Evolutionary conservation across 2,329 filamentous ascomycete genomes (phyloP).

Genomic region (Colletotrichum cuscutae): DNA sequence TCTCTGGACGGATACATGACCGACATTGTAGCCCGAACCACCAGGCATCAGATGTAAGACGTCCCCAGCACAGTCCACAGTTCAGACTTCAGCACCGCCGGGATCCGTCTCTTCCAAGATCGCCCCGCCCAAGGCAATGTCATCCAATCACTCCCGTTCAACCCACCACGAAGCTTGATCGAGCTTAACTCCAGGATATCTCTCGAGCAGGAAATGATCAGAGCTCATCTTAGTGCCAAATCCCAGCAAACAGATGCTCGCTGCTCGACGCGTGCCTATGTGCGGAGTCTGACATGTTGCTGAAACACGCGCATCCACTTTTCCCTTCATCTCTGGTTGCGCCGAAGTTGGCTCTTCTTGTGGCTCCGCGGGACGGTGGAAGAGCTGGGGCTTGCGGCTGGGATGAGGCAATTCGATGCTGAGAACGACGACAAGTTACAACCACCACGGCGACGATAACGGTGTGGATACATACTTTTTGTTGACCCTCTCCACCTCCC

Average conservation of each 20-base stretch:
- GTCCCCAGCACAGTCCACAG: neutral
- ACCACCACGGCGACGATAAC: neutral
- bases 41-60: neutral
- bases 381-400: neutral
- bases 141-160: slow-evolving; percentile 27
- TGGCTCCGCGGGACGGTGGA: neutral
- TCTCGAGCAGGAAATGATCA: slow-evolving; percentile 32
- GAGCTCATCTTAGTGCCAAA: slow-evolving; percentile 2
- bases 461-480: neutral
- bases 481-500: too few species aligned
- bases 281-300: slow-evolving; percentile 26
- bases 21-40: neutral
- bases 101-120: neutral
- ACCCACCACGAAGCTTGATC: slow-evolving; percentile 31
- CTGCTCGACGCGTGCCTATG: slow-evolving; percentile 27
- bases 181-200: slow-evolving; percentile 29
- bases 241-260: slow-evolving; percentile 7
- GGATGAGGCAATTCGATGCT: slow-evolving; percentile 11
- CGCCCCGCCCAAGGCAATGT: neutral
- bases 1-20: slow-evolving; percentile 4
- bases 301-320: slow-evolving; percentile 29
- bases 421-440: neutral
- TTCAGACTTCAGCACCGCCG: slow-evolving; percentile 16
- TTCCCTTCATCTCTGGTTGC: slow-evolving; percentile 19
- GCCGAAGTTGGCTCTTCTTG: slow-evolving; percentile 13